These are phyloP conservation scores for Monosiga brevicollis DNA, from an alignment of 78 protist species.

Conservation along the genomic window DNA sequence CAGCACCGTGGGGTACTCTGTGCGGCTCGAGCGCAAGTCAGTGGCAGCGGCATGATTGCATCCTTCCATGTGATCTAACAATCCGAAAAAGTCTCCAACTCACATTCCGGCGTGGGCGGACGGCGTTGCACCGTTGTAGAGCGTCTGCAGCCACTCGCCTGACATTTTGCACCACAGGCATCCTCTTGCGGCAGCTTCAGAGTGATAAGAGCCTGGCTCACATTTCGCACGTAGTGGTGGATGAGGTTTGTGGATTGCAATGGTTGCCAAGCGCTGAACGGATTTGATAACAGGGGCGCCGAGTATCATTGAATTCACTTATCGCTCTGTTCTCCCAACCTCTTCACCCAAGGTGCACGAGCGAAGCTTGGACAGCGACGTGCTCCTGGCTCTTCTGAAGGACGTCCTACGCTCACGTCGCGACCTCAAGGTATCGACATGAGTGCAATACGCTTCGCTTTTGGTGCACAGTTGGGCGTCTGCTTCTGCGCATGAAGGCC, in stretches of 20 bases:
- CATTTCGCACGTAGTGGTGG: conserved; percentile 31
- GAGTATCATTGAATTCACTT: too few relatives aligned
- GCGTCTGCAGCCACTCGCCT: conserved; percentile 32
- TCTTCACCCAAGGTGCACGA: conserved; percentile 59
- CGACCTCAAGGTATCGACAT: neutral
- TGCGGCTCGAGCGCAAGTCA: conserved; percentile 19
- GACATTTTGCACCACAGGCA: conserved; percentile 65
- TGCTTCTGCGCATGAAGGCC: neutral
- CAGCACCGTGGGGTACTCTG: conserved; percentile 42
- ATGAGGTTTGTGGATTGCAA: too few relatives aligned
- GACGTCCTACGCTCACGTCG: conserved; percentile 10
- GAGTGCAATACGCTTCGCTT: too few relatives aligned
- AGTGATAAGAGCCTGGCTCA: neutral
- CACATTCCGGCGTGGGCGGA: too few relatives aligned
- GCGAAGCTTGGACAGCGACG: conserved; percentile 60
- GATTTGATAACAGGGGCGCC: too few relatives aligned
- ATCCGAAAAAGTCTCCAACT: too few relatives aligned
- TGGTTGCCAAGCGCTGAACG: neutral
- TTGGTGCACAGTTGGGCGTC: neutral
- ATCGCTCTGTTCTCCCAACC: neutral
- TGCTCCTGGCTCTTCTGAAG: conserved; percentile 46
- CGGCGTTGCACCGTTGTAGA: too few relatives aligned
- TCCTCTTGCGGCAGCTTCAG: conserved; percentile 51
- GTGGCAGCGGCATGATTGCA: too few relatives aligned
- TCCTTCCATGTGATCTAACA: too few relatives aligned